A percentile compares a stretch with the other conserved stretches of the same genome.
Evolutionary conservation across 768 basidiomycete genomes (phyloP).

Genomic region (Ephemerocybe angulata): DNA sequence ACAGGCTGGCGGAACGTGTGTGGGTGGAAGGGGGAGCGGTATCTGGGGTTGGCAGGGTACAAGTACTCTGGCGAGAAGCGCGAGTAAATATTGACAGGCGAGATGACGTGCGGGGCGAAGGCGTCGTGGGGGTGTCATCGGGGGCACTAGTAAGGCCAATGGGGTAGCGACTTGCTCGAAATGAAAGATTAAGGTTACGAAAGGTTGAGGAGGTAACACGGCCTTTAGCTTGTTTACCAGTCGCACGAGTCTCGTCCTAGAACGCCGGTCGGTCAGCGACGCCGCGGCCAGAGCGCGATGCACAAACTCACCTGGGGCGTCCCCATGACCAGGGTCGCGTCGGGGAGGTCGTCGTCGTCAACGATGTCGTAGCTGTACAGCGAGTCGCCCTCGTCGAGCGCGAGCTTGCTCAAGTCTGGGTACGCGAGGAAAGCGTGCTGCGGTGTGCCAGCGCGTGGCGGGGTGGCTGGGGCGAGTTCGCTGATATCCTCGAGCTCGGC

Average conservation of each 20-base stretch:
- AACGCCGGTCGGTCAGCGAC: slow-evolving; percentile 2
- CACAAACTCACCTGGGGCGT: slow-evolving; percentile 14
- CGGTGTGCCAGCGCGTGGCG: slow-evolving; percentile 20
- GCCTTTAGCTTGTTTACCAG: slow-evolving; percentile 30
- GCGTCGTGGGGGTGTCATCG: slow-evolving; percentile 24
- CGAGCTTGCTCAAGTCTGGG: slow-evolving; percentile 31
- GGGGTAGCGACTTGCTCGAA: slow-evolving; percentile 39
- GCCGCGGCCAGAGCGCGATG: slow-evolving; percentile 10
- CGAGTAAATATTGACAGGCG: slow-evolving; percentile 45
- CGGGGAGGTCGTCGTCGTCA: slow-evolving; percentile 49
- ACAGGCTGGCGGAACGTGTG: slow-evolving; percentile 47
- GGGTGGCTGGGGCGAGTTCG: not conserved
- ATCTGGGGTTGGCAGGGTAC: slow-evolving; percentile 21
- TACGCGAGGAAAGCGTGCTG: slow-evolving; percentile 40
- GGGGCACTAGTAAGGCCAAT: slow-evolving; percentile 31
- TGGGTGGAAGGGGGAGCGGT: slow-evolving; percentile 26
- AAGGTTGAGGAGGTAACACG: slow-evolving; percentile 36
- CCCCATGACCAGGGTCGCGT: slow-evolving; percentile 9
- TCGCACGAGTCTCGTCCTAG: slow-evolving; percentile 30
- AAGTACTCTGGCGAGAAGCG: slow-evolving; percentile 32
- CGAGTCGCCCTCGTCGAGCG: slow-evolving; percentile 25
- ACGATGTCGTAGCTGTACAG: slow-evolving; percentile 47
- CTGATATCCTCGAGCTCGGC: slow-evolving; percentile 1
- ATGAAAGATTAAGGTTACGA: slow-evolving; percentile 42
- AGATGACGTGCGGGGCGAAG: slow-evolving; percentile 28